Base-by-base conservation (phyloP, 331 rosid genomes). In the Ulmus americana region DNA sequence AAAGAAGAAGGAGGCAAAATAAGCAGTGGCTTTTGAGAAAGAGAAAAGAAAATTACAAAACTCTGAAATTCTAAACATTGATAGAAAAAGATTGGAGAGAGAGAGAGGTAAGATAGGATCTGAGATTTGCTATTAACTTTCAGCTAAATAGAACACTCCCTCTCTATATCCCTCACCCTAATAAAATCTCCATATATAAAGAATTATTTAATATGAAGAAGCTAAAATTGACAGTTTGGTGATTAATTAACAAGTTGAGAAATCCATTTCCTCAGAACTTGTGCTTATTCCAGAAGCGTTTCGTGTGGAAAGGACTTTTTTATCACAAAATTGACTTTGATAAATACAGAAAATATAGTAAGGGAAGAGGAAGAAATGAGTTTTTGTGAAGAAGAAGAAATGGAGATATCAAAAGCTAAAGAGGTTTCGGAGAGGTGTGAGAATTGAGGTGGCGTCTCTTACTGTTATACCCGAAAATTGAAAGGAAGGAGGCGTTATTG, bases 181-280 rank as follows among this genome's bases (percentile, higher is more conserved):
- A 45, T 28, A 28, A 45, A 54, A 63, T 18, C 35, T 63, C 35
- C 39, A 44, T 49, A 5, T 46, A 15, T 9, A 46, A 10, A 47
- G 11, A 43, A 40, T 8, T 43, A 8, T 43, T 7, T 16, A 11
- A 28, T 28, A 2, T 3, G 35, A 28, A 28, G 35, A 39, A 64
- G 56, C 5, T 39, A 39, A 18, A 10, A 39, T 59, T 64, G 39
- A 64, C 51, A 65, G 43, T 65, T 45, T 39, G 12, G 41, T 51
- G 39, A 52, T 47, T 35, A 20, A 14, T 38, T 65, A 40, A 65
- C 9, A 16, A 41, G 60, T 65, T 64, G 35, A 65, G 48, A 52
- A 35, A 6, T 51, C 69, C 35, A 38, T 64, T 64, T 64, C 39
- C 56, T 4, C 45, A 57, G 16, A 15, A 15, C 5, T 10, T 49